phyloP scores from a whole-genome alignment of 305 asterid species.

The Fraxinus angustifolia region DNA sequence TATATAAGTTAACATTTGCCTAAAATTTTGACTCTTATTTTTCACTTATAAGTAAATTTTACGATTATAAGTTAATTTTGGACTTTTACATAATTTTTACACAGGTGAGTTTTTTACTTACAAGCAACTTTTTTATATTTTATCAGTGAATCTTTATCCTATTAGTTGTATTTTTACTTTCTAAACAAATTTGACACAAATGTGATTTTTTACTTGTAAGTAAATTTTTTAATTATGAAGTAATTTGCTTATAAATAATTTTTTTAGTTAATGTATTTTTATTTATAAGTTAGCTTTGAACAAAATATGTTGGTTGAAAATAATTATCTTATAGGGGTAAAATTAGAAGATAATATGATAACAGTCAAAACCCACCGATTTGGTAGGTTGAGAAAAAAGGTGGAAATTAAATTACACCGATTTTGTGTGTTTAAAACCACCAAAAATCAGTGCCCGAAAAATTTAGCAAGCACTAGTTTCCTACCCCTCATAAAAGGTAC shows the following conservation, averaged over 20 bases:
- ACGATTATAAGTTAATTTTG: neutral
- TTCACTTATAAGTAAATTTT: neutral
- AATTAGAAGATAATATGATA: neutral
- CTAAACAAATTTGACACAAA: neutral
- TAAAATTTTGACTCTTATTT: too few relatives aligned
- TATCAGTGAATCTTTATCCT: neutral
- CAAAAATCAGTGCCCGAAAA: neutral
- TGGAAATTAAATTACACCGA: neutral
- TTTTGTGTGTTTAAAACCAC: neutral
- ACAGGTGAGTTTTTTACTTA: neutral
- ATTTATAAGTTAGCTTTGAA: neutral
- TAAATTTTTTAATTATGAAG: neutral
- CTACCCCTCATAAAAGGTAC: neutral
- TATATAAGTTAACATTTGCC: too few relatives aligned
- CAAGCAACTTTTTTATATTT: neutral
- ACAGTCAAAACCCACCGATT: neutral
- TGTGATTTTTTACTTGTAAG: neutral
- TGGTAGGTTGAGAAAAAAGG: neutral
- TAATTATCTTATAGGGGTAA: neutral
- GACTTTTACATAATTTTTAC: neutral
- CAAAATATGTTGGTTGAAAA: neutral
- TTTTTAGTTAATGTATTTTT: neutral
- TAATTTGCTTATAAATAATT: neutral
- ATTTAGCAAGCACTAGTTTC: neutral
- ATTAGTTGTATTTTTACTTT: neutral